phyloP scores from a whole-genome alignment of 768 basidiomycete species.

The Naematelia aurantialba region DNA sequence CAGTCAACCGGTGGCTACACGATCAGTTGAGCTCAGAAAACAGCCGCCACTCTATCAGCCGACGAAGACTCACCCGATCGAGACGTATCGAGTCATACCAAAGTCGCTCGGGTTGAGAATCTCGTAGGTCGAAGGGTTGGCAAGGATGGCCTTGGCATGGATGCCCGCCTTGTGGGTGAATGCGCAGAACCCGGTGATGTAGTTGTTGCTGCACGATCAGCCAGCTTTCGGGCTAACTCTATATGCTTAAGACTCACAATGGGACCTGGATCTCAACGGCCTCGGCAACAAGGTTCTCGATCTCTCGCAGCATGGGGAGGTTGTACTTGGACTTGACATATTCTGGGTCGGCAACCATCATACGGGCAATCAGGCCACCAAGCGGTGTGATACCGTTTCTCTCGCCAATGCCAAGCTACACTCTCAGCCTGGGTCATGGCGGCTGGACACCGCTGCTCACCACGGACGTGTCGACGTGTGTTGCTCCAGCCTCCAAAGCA shows the following conservation, averaged over 20 bases:
- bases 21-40: too few species aligned
- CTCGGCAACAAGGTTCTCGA: constrained; percentile 97
- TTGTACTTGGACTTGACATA: constrained; percentile 99
- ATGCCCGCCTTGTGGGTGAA: constrained; percentile 99
- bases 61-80: constrained; percentile 62
- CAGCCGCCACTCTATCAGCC: background rate
- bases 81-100: constrained; percentile 93
- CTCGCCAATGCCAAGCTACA: constrained; percentile 93
- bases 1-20: constrained; percentile 80
- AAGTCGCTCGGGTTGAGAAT: constrained; percentile 99
- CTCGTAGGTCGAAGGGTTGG: constrained; percentile 99
- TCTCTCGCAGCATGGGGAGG: constrained; percentile 91
- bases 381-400: constrained; percentile 98
- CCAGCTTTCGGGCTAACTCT: background rate
- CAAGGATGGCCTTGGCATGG: constrained; percentile 98
- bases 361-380: constrained; percentile 91
- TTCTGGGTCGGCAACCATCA: constrained; percentile 92
- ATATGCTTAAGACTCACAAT: constrained; percentile 60
- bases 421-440: background rate
- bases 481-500: constrained; percentile 96
- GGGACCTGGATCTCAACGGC: constrained; percentile 97
- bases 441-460: background rate
- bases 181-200: constrained; percentile 89
- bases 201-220: constrained; percentile 48
- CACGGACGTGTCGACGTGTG: constrained; percentile 89